Evolutionary conservation across 345 rosid genomes (phyloP).

Genomic region (Eucalyptus fibrosa): DNA sequence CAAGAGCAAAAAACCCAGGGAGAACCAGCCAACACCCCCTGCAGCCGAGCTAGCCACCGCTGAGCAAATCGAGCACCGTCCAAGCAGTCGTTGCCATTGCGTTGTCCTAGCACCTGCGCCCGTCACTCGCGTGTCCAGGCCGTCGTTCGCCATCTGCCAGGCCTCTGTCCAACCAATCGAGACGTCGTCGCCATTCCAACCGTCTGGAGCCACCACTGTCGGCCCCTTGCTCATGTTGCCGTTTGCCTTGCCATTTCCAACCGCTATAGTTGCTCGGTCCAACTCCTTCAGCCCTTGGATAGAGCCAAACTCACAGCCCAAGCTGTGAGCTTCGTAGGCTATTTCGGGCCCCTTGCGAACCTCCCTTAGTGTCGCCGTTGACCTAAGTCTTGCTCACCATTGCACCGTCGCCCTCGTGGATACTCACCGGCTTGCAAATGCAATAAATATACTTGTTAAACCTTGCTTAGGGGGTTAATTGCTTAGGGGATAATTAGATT

Average conservation of each 20-base stretch:
- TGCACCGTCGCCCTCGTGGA: accelerated
- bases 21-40: too few species aligned
- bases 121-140: accelerated
- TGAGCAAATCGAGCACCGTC: too few species aligned
- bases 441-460: too few species aligned
- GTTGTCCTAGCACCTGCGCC: accelerated
- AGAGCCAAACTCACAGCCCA: accelerated
- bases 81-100: accelerated
- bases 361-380: accelerated
- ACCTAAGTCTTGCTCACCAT: accelerated
- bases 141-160: accelerated
- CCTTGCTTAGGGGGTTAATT: too few species aligned
- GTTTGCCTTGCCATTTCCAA: too few species aligned
- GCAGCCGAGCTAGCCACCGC: accelerated
- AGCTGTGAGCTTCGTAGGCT: too few species aligned
- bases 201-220: accelerated
- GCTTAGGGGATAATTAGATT: too few species aligned
- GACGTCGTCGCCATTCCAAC: too few species aligned
- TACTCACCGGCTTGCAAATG: accelerated
- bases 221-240: accelerated
- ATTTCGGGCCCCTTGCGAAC: accelerated
- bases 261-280: accelerated
- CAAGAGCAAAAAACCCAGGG: too few species aligned
- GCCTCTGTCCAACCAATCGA: accelerated
- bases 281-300: too few species aligned